Percentiles rank a stretch among this genome's conserved stretches.
phyloP scores from a whole-genome alignment of 2,329 filamentous ascomycete species.

The Zasmidium cellare region DNA sequence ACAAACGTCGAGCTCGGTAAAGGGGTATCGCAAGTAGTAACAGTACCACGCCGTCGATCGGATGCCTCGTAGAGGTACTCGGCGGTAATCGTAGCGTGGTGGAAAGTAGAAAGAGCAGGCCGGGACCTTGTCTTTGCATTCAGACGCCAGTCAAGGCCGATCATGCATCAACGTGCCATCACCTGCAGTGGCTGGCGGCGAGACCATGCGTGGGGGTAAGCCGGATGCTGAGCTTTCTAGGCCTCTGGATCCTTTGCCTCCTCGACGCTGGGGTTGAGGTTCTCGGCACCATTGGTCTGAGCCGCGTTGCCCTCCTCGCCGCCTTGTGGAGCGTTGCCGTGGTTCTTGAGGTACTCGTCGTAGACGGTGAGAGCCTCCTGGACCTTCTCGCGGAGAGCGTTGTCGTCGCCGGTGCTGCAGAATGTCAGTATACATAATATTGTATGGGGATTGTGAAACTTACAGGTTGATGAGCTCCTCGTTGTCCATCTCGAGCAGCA shows the following conservation, averaged over 20 bases:
- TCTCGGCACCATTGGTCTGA: slow-evolving; percentile 35
- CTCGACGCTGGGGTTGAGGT: slow-evolving; percentile 34
- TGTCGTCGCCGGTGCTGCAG: slow-evolving; percentile 80
- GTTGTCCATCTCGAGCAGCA: slow-evolving; percentile 99
- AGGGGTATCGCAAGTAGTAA: slow-evolving; percentile 26
- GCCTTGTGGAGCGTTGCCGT: slow-evolving; percentile 49
- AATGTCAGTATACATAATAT: slow-evolving; percentile 30
- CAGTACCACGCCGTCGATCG: slow-evolving; percentile 11
- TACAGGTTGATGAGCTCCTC: slow-evolving; percentile 90
- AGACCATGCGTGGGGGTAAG: slow-evolving; percentile 18
- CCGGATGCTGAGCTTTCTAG: slow-evolving; percentile 25
- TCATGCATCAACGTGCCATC: slow-evolving; percentile 17
- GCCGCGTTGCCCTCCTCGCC: slow-evolving; percentile 27
- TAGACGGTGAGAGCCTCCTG: slow-evolving; percentile 96
- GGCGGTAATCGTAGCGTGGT: slow-evolving; percentile 1
- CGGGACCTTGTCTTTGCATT: slow-evolving; percentile 6
- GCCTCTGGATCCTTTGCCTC: slow-evolving; percentile 34
- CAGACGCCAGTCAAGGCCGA: slow-evolving; percentile 14
- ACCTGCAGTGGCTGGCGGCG: slow-evolving; percentile 17
- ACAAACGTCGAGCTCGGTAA: slow-evolving; percentile 17
- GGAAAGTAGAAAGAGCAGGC: slow-evolving; percentile 12
- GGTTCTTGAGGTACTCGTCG: slow-evolving; percentile 96
- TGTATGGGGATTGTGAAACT: slow-evolving; percentile 50
- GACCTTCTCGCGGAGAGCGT: slow-evolving; percentile 89
- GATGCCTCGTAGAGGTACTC: slow-evolving; percentile 4